These are phyloP conservation scores for Botryotinia globosa DNA, from an alignment of 2,329 filamentous ascomycete species.

Conservation along the genomic window DNA sequence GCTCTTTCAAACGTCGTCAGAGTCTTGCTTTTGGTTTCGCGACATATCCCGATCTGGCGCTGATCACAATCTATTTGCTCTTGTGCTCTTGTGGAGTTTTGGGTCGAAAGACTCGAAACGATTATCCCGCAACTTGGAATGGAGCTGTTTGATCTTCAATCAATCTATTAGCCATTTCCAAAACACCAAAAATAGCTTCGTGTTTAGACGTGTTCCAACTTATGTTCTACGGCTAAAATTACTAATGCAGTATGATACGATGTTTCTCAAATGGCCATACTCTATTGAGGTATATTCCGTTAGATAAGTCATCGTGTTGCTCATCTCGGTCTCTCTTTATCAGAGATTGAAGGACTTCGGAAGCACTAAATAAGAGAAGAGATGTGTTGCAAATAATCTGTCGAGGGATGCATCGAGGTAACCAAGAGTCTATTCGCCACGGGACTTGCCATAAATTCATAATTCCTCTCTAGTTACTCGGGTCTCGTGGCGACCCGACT, in stretches of 20 bases:
- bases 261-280: neutral
- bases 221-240: neutral
- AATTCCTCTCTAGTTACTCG: neutral
- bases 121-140: slow-evolving; percentile 13
- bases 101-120: slow-evolving; percentile 5
- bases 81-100: slow-evolving; percentile 8
- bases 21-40: slow-evolving; percentile 10
- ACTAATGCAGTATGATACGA: neutral
- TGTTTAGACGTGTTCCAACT: slow-evolving; percentile 1
- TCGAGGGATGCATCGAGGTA: slow-evolving; percentile 14
- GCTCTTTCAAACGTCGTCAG: slow-evolving; percentile 1
- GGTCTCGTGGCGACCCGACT: slow-evolving; percentile 18
- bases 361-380: neutral
- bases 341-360: slow-evolving; percentile 19
- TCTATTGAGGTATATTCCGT: neutral
- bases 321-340: slow-evolving; percentile 7
- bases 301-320: slow-evolving; percentile 10
- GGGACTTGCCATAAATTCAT: slow-evolving; percentile 15
- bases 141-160: slow-evolving; percentile 16
- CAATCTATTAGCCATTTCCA: neutral
- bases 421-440: slow-evolving; percentile 8
- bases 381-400: neutral
- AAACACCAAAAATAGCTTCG: slow-evolving; percentile 10
- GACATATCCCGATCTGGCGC: neutral
- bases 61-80: slow-evolving; percentile 14